Base-by-base conservation (phyloP, 345 rosid genomes). In the Adansonia digitata region DNA sequence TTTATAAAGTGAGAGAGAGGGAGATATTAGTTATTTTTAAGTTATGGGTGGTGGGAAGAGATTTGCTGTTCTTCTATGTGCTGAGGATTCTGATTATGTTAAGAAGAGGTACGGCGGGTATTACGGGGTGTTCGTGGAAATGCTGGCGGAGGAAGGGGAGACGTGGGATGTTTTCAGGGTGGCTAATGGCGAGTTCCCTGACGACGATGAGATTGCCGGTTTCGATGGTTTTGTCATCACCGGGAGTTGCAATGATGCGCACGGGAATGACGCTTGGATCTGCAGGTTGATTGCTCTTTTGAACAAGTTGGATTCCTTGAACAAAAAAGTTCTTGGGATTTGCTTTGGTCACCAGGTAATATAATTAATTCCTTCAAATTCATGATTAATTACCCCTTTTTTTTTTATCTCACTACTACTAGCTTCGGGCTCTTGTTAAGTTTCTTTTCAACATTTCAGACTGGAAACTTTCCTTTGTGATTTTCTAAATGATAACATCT, bases 321-420 rank as follows among this genome's bases (percentile, higher is more conserved):
- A 85, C 76, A 91, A 83, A 57, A 89, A 76, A 66, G 75, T 91
- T 77, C 89, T 89, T 0, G 93, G 96, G 12, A 81, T 90, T 69
- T 89, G 96, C 83, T 91, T 91, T 64, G 93, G 96, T n/a, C 91
- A 86, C 71, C 91, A 91, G 96, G 96, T 91, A 84, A 29, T 40
- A n/a, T n/a, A n/a, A n/a, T n/a, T n/a, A n/a, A n/a, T 51, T 0
- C 4, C 1, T 71, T 2, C n/a, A n/a, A n/a, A n/a, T n/a, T n/a
- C n/a, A n/a, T 5, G 1, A 9, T 35, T 27, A 0, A n/a, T 35
- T 31, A 4, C n/a, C 24, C 14, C 17, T 29, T 26, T 13, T 7
- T 22, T n/a, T 20, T 0, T 7, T 20, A 53, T 53, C 7, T 7
- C 10, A 2, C 0, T 6, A 0, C 43, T 42, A 37, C 39, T 22